Evolutionary conservation across 139 green algal genomes (phyloP), one percentile per base, ranked within the genome.

Genomic region (Picochlorum sp.): DNA sequence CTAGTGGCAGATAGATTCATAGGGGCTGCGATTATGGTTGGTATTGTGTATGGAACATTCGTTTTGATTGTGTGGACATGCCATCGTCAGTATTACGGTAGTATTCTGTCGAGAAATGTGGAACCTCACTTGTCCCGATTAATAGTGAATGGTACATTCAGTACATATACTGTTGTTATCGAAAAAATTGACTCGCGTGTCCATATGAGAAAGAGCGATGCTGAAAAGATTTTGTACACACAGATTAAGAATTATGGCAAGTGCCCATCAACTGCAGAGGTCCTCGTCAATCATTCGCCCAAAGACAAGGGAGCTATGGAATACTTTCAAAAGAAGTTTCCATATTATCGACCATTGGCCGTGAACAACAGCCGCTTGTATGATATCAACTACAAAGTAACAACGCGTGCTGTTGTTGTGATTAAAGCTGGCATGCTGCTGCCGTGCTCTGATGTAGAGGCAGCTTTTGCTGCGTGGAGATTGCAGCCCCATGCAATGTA

Each of bases 301-400:
- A 28, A 28, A 26, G 18, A 34, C 14, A 10, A 15, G 54, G 9
- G 20, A 37, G 54, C 21, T 14, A 21, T 23, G 9, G 26, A 20
- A 21, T 6, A 21, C 6, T 60, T 81, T 45, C 72, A 67, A 3
- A 73, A 81, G 51, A 60, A 75, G 5, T 58, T 83, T 24, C 65
- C 72, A 6, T 61, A 62, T 34, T 68, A 83, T 65, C 26, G 16
- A 6, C 2, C 28, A 16, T 78, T 77, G 57, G 69, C 49, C n/a
- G 63, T 83, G 30, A 83, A 83, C 65, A 83, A 83, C 65, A 55
- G 77, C 24, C 80, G 80, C 58, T 30, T 30, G 57, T 57, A 45
- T 2, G 77, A 84, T 52, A 38, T 65, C 6, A 49, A 62, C 2
- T 52, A 78, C 14, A 64, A 28, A 16, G n/a, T 55, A 55, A 20